Conservation (phyloP, 2,329 filamentous ascomycete genomes). For the Colletotrichum somersetense region DNA sequence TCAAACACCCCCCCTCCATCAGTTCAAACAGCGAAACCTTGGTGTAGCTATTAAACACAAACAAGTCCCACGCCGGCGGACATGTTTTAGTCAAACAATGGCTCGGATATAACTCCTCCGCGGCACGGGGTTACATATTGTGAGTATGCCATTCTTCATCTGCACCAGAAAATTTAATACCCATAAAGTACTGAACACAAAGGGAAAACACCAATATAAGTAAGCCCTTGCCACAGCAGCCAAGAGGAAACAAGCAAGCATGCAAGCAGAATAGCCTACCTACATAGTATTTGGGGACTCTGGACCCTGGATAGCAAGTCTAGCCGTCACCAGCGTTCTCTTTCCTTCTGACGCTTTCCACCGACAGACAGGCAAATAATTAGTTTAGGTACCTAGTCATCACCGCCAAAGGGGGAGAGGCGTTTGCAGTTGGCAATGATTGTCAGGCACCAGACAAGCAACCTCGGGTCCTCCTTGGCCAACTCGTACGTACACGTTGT, state of each 20-base stretch:
- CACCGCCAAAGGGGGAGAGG: neutral
- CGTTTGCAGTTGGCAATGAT: conserved; percentile 4
- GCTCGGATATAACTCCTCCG: neutral
- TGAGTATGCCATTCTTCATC: neutral
- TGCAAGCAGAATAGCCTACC: neutral
- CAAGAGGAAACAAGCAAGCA: neutral
- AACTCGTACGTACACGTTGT: neutral
- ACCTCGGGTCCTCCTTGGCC: neutral
- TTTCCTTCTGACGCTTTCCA: neutral
- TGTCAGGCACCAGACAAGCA: neutral
- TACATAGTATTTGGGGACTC: conserved; percentile 3
- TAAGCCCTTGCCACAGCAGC: conserved; percentile 8
- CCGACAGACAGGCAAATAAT: neutral
- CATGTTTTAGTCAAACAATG: neutral
- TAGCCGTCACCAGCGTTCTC: neutral
- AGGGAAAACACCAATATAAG: neutral
- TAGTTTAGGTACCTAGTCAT: neutral
- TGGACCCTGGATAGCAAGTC: neutral
- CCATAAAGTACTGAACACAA: neutral
- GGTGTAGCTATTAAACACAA: conserved; percentile 14
- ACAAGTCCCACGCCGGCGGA: conserved; percentile 3
- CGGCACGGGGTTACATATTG: neutral
- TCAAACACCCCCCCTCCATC: neutral
- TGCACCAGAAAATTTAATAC: neutral
- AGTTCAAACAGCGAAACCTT: conserved; percentile 12